Evolutionary conservation across 331 rosid species (phyloP).

Genomic region (Dryas integrifolia): DNA sequence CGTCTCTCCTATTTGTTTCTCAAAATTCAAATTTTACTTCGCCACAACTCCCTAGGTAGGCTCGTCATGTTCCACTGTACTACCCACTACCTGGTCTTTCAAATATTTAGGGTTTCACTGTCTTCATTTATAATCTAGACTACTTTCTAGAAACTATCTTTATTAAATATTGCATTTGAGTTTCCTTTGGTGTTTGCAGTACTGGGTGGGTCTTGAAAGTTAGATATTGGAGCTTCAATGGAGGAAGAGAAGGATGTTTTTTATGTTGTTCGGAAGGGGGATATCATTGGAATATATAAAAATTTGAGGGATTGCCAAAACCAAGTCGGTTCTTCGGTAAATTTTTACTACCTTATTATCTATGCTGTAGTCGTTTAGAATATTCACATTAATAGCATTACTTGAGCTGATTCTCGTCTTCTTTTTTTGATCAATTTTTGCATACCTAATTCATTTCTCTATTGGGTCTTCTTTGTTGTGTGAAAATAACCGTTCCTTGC

Average conservation of each 20-base stretch:
- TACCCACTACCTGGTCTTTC: background rate
- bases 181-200: background rate
- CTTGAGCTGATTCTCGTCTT: constrained; percentile 3
- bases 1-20: background rate
- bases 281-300: constrained; percentile 68
- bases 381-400: background rate
- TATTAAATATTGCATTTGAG: background rate
- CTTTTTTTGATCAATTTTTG: background rate
- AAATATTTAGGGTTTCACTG: background rate
- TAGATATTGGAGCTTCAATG: constrained; percentile 37
- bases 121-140: background rate
- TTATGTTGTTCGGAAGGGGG: constrained; percentile 72
- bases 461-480: constrained; percentile 1
- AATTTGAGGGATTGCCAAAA: constrained; percentile 50
- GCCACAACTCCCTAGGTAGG: background rate
- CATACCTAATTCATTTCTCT: no score
- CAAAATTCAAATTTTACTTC: background rate
- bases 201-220: constrained; percentile 15
- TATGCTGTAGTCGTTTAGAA: background rate
- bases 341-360: constrained; percentile 10
- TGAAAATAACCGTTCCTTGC: background rate
- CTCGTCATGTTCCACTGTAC: no score
- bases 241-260: constrained; percentile 69
- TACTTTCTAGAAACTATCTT: no score
- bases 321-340: constrained; percentile 53